A percentile compares a stretch with the other conserved stretches of the same genome.
These are phyloP conservation scores for Entomophthora muscae DNA, from an alignment of 371 early-diverging fungal genomes.

Conservation along the genomic window DNA sequence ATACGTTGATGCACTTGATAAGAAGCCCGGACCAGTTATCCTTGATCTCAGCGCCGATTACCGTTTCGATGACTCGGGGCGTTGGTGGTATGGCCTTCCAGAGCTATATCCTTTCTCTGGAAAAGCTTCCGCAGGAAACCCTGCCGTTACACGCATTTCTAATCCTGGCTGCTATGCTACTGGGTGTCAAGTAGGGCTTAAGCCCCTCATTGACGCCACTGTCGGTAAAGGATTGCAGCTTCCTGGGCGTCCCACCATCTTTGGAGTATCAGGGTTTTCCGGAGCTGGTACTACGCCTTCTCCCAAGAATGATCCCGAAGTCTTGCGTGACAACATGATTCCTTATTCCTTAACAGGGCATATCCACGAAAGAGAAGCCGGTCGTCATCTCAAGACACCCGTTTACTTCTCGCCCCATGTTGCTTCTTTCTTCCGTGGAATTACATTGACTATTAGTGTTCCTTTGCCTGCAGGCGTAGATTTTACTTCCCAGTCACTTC, in stretches of 20 bases:
- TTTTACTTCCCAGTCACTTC: constrained; percentile 40
- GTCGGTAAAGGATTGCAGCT: constrained; percentile 52
- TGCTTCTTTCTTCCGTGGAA: constrained; percentile 85
- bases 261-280: constrained; percentile 93
- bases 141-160: constrained; percentile 45
- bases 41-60: constrained; percentile 88
- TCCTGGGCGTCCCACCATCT: constrained; percentile 44
- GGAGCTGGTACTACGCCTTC: constrained; percentile 94
- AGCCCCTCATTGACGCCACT: constrained; percentile 60
- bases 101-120: constrained; percentile 12
- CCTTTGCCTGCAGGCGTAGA: constrained; percentile 39
- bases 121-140: constrained; percentile 44
- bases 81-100: constrained; percentile 88
- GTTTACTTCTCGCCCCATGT: constrained; percentile 79
- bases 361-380: constrained; percentile 88
- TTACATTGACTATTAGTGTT: constrained; percentile 68
- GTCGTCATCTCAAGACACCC: constrained; percentile 46
- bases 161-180: constrained; percentile 98
- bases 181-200: constrained; percentile 76
- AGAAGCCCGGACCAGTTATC: constrained; percentile 42
- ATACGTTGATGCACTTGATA: constrained; percentile 67
- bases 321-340: constrained; percentile 69
- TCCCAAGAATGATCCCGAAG: constrained; percentile 76
- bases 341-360: constrained; percentile 86
- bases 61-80: constrained; percentile 43